Conservation (phyloP, 805 yeast species). For the Candida montana region DNA sequence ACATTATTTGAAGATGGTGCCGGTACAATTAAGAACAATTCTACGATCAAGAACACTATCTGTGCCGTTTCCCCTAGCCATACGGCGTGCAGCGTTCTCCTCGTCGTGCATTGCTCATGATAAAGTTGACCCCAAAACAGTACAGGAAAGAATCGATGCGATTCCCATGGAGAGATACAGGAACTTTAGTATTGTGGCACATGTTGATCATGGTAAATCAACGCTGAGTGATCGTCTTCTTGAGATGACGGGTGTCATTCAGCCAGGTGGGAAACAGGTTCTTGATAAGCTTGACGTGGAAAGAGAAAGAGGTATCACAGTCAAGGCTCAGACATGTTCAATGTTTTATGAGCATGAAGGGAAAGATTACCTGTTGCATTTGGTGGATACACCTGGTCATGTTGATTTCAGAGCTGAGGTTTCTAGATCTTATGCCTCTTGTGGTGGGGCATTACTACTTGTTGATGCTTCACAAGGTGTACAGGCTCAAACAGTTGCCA, state of each 20-base stretch:
- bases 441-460: conserved; percentile 86
- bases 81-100: conserved; percentile 9
- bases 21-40: neutral
- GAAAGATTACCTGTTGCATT: conserved; percentile 75
- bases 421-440: conserved; percentile 88
- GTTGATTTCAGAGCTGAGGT: conserved; percentile 95
- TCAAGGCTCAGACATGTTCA: conserved; percentile 93
- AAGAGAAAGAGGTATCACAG: conserved; percentile 93
- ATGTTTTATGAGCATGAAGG: conserved; percentile 73
- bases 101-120: neutral
- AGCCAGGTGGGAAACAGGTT: conserved; percentile 79
- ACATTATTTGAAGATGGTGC: no score
- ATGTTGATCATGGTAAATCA: conserved; percentile 86
- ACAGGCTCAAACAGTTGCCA: conserved; percentile 98
- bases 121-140: neutral
- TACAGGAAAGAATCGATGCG: conserved; percentile 57
- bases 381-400: conserved; percentile 97
- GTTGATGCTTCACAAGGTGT: conserved; percentile 97
- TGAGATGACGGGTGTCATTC: conserved; percentile 85
- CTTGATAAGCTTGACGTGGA: conserved; percentile 91
- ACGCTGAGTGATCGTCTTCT: conserved; percentile 84
- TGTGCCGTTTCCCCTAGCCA: neutral
- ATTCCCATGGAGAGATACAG: conserved; percentile 82
- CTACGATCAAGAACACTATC: no score
- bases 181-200: conserved; percentile 93